A percentile compares a stretch with the other conserved stretches of the same genome.
Evolutionary conservation across 331 rosid species (phyloP).

Genomic region (Phaseolus coccineus): DNA sequence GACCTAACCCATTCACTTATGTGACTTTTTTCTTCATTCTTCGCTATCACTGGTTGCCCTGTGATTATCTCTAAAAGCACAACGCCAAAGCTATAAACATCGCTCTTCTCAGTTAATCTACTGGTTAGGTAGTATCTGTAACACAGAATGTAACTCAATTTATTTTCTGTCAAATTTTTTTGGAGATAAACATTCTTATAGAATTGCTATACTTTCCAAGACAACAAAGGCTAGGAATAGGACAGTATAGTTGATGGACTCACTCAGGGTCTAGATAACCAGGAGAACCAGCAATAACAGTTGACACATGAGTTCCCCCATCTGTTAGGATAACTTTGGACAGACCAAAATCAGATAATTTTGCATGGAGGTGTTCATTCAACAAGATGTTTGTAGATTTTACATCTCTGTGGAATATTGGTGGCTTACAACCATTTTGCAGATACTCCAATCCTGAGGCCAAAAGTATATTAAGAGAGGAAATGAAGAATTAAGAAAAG

Average conservation of each 20-base stretch:
- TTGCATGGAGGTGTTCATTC: slow-evolving; percentile 58
- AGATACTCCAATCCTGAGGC: slow-evolving; percentile 62
- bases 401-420: slow-evolving; percentile 62
- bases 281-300: slow-evolving; percentile 55
- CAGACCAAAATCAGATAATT: slow-evolving; percentile 64
- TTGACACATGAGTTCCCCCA: slow-evolving; percentile 46
- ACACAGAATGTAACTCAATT: neutral
- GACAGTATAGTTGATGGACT: slow-evolving; percentile 8
- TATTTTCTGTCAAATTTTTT: neutral
- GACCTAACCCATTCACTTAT: slow-evolving; percentile 48
- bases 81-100: slow-evolving; percentile 10
- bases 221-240: neutral
- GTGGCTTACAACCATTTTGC: slow-evolving; percentile 46
- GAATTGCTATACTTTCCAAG: neutral
- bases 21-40: slow-evolving; percentile 44
- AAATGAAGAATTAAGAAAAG: neutral
- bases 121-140: slow-evolving; percentile 48
- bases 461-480: neutral
- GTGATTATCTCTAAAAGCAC: slow-evolving; percentile 50
- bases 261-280: slow-evolving; percentile 51
- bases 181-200: too few species aligned
- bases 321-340: slow-evolving; percentile 52
- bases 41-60: slow-evolving; percentile 35
- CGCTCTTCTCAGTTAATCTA: slow-evolving; percentile 42
- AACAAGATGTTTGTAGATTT: slow-evolving; percentile 63